phyloP scores from a whole-genome alignment of 148 eudicot species.

The Heliamphora exappendiculata region DNA sequence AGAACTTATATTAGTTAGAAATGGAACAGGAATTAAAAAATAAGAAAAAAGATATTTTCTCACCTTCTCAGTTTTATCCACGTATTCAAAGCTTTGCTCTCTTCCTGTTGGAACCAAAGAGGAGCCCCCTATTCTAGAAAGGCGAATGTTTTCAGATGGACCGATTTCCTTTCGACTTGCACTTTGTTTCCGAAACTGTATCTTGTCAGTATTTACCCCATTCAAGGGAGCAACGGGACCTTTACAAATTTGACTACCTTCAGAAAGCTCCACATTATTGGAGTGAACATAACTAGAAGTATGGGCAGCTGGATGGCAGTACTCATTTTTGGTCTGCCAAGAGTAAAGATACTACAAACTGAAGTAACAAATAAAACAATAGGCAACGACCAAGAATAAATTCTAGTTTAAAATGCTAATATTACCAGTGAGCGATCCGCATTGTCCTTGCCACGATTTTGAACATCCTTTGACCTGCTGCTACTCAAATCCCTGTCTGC shows the following conservation, averaged over 20 bases:
- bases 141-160: background rate
- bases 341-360: background rate
- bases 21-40: background rate
- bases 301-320: background rate
- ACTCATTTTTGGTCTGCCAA: slow-evolving; percentile 14
- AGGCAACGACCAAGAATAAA: background rate
- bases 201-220: background rate
- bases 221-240: background rate
- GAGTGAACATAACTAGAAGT: background rate
- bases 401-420: background rate
- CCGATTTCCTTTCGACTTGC: background rate
- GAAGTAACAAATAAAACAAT: background rate
- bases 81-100: slow-evolving; percentile 9
- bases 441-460: slow-evolving; percentile 1
- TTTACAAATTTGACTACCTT: background rate
- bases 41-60: background rate
- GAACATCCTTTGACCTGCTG: slow-evolving; percentile 8
- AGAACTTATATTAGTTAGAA: background rate
- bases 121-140: slow-evolving; percentile 5
- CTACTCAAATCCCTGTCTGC: slow-evolving; percentile 16
- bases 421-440: slow-evolving; percentile 19
- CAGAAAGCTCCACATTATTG: background rate
- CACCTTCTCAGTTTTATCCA: slow-evolving; percentile 12
- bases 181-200: slow-evolving; percentile 2
- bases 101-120: slow-evolving; percentile 8